A percentile compares a stretch with the other conserved stretches of the same genome.
These are phyloP conservation scores for Malus hybrid DNA, from an alignment of 331 rosid species.

Conservation along the genomic window DNA sequence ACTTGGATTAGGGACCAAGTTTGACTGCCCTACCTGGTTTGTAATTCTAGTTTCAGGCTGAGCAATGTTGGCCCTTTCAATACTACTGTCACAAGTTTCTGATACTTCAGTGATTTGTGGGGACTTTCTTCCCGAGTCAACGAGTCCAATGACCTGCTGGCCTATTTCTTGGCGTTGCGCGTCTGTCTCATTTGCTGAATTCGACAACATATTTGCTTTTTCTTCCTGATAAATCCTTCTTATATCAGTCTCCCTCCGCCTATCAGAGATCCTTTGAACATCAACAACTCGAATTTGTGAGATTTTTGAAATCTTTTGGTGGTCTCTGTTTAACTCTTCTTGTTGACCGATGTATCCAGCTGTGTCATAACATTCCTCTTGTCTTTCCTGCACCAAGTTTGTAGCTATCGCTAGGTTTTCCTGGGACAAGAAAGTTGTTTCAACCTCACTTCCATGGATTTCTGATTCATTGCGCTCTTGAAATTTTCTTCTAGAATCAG, in stretches of 20 bases:
- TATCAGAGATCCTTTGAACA: slow-evolving; percentile 28
- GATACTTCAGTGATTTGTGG: slow-evolving; percentile 43
- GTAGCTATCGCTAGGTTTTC: slow-evolving; percentile 30
- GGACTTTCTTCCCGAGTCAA: slow-evolving; percentile 31
- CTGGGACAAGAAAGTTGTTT: slow-evolving; percentile 25
- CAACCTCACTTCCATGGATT: slow-evolving; percentile 20
- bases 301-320: slow-evolving; percentile 6
- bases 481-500: slow-evolving; percentile 30
- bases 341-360: slow-evolving; percentile 20
- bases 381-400: slow-evolving; percentile 23
- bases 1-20: slow-evolving; percentile 19
- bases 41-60: slow-evolving; percentile 34
- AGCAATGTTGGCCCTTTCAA: slow-evolving; percentile 22
- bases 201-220: slow-evolving; percentile 16
- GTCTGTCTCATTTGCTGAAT: slow-evolving; percentile 39
- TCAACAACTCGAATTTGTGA: slow-evolving; percentile 29
- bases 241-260: slow-evolving; percentile 21
- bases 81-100: slow-evolving; percentile 26
- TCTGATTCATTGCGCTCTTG: slow-evolving; percentile 28
- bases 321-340: slow-evolving; percentile 19
- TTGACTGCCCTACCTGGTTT: slow-evolving; percentile 28
- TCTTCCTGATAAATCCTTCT: slow-evolving; percentile 28
- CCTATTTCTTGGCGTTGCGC: slow-evolving; percentile 28
- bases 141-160: slow-evolving; percentile 21
- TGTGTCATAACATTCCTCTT: slow-evolving; percentile 17